phyloP scores from a whole-genome alignment of 108 stramenopile species.

The Conticribra weissflogii region DNA sequence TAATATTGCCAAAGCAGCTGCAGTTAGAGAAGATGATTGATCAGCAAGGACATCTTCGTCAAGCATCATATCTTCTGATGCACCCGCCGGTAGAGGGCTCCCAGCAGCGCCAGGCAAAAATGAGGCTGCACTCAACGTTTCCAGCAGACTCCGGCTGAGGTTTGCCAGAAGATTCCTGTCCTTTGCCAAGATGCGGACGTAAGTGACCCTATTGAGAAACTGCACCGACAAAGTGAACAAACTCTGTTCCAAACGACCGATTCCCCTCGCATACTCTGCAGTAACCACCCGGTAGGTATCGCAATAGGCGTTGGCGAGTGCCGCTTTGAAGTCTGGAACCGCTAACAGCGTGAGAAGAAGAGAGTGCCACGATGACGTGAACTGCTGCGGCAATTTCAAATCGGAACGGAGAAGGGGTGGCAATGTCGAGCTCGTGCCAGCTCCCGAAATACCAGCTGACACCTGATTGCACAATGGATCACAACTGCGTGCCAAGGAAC shows the following conservation, averaged over 20 bases:
- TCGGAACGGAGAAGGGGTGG: constrained; percentile 72
- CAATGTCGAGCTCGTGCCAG: constrained; percentile 52
- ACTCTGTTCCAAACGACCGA: constrained; percentile 85
- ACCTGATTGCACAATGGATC: constrained; percentile 79
- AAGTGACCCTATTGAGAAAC: constrained; percentile 92
- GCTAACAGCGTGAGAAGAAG: constrained; percentile 90
- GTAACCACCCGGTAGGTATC: constrained; percentile 85
- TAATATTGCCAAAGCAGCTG: constrained; percentile 23
- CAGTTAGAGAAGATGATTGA: constrained; percentile 15
- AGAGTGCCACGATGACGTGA: constrained; percentile 82
- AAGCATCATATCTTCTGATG: constrained; percentile 8
- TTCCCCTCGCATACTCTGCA: constrained; percentile 79
- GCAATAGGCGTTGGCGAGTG: constrained; percentile 89
- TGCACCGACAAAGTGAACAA: constrained; percentile 87
- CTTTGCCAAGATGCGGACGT: constrained; percentile 83
- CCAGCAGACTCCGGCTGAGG: constrained; percentile 64
- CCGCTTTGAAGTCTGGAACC: constrained; percentile 91
- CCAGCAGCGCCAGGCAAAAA: constrained; percentile 29
- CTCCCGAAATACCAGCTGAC: constrained; percentile 52
- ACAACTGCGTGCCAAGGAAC: constrained; percentile 64
- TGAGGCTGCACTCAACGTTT: constrained; percentile 62
- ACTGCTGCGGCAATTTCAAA: constrained; percentile 69
- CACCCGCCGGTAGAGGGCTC: constrained; percentile 22
- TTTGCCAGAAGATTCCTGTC: constrained; percentile 69
- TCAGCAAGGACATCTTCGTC: constrained; percentile 7